phyloP scores from a whole-genome alignment of 352 stramenopile genomes.

The Phytophthora podocarpi region DNA sequence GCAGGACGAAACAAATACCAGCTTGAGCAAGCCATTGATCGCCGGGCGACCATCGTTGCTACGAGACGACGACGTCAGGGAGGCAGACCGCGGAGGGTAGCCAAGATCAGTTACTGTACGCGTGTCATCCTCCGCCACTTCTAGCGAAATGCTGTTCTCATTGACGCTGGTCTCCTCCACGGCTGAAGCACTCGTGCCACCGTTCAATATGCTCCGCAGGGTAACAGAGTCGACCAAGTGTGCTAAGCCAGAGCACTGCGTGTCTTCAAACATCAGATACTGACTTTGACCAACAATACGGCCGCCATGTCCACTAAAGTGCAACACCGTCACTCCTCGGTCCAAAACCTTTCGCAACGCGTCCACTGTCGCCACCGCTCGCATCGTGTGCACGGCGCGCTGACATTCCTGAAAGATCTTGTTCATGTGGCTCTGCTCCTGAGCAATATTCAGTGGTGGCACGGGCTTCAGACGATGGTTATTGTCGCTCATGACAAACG shows the following conservation, averaged over 20 bases:
- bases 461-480: constrained; percentile 60
- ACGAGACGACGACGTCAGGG: constrained; percentile 29
- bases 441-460: constrained; percentile 66
- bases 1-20: constrained; percentile 85
- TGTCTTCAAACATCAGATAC: constrained; percentile 82
- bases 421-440: constrained; percentile 69
- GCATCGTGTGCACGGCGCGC: constrained; percentile 78
- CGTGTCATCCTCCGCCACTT: constrained; percentile 13
- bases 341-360: constrained; percentile 79
- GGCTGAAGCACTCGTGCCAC: constrained; percentile 22
- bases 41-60: constrained; percentile 31
- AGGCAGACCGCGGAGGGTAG: constrained; percentile 4
- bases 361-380: constrained; percentile 70
- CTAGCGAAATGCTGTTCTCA: constrained; percentile 14
- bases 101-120: constrained; percentile 7
- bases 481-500: constrained; percentile 62
- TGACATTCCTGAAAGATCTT: constrained; percentile 83
- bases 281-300: constrained; percentile 67
- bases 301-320: constrained; percentile 81
- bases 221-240: constrained; percentile 74
- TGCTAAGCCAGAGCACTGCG: constrained; percentile 60
- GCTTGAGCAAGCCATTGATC: constrained; percentile 56
- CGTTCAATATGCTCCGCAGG: constrained; percentile 60
- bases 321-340: constrained; percentile 71
- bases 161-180: constrained; percentile 18